phyloP scores from a whole-genome alignment of 805 yeast genomes.

The Grigorovia yakushimaensis region DNA sequence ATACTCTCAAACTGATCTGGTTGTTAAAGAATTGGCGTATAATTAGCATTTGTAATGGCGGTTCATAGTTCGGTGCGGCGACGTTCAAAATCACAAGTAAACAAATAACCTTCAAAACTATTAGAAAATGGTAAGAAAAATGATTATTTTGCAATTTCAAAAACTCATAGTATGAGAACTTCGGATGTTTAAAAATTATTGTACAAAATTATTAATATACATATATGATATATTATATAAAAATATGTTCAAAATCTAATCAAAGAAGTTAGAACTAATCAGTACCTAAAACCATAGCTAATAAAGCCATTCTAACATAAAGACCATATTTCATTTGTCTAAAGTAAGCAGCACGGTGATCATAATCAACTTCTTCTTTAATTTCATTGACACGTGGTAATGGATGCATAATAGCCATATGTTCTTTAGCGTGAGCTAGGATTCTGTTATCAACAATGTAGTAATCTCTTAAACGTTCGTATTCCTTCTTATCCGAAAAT shows the following conservation, averaged over 20 bases:
- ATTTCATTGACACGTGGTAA: slow-evolving; percentile 95
- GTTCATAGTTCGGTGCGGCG: not conserved
- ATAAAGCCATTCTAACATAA: slow-evolving; percentile 95
- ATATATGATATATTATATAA: not conserved
- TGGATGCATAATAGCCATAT: slow-evolving; percentile 99
- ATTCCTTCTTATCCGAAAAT: slow-evolving; percentile 65
- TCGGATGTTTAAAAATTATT: too few species aligned
- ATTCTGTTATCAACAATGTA: slow-evolving; percentile 90
- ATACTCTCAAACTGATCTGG: not conserved
- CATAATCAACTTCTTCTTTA: slow-evolving; percentile 96
- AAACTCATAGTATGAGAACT: too few species aligned
- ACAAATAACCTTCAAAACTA: too few species aligned
- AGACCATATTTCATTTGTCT: slow-evolving; percentile 99
- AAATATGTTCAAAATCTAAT: not conserved
- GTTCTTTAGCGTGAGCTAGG: slow-evolving; percentile 86
- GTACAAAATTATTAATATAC: not conserved
- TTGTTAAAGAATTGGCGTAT: not conserved
- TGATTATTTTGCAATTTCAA: too few species aligned
- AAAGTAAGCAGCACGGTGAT: slow-evolving; percentile 98
- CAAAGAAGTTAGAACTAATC: slow-evolving; percentile 47
- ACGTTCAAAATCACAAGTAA: too few species aligned
- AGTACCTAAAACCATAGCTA: slow-evolving; percentile 96
- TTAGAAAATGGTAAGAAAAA: too few species aligned
- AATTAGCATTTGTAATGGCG: not conserved
- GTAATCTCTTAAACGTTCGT: slow-evolving; percentile 80